Evolutionary conservation across 768 basidiomycete genomes (phyloP), one percentile per base, ranked within the genome.

Genomic region (Mycena vulgaris): DNA sequence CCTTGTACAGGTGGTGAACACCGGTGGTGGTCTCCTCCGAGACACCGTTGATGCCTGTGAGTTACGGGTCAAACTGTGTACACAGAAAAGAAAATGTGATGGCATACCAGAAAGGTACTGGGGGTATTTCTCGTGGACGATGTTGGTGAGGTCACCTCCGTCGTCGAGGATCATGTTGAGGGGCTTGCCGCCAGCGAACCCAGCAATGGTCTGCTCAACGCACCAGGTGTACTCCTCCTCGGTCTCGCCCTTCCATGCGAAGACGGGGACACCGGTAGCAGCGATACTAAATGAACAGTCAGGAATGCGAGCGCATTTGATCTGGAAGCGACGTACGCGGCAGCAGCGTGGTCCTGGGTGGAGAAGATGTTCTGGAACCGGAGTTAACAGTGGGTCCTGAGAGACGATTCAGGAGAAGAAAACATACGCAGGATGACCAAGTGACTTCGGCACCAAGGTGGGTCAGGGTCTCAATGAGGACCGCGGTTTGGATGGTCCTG

Each of bases 21-120:
- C 98, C 98, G 61, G 98, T 99, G 70, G 98, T 99, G 74, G 98
- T 99, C 88, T 99, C 98, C 87, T 99, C 98, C 60, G 97, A 99
- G 71, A 99, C 84, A 85, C 98, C 98, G 49, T 90, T 90, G 84
- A 98, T 92, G 72, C 89, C 96, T 95, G 72, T 63, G 25, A 28
- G 13, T 2, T 9, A 30, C 11, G 19, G 25, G 49, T 28, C 39
- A 68, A 21, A 56, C 33, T 19, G 59, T 42, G 47, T 37, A 63
- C 65, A 72, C 31, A 56, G 65, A 68, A 23, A 72, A 37, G 63
- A 62, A 47, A 59, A 25, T 8, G 49, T 27, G 25, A 45, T 6
- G 1, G 21, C 83, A 64, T 73, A 93, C 95, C 92, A 59, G 85
- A 75, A 70, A 99, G 88, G 84, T 90, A 93, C 78, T 99, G 94